A percentile compares a stretch with the other conserved stretches of the same genome.
Conservation (phyloP, 306 rosid genomes). For the Pyrus bretschneideri region DNA sequence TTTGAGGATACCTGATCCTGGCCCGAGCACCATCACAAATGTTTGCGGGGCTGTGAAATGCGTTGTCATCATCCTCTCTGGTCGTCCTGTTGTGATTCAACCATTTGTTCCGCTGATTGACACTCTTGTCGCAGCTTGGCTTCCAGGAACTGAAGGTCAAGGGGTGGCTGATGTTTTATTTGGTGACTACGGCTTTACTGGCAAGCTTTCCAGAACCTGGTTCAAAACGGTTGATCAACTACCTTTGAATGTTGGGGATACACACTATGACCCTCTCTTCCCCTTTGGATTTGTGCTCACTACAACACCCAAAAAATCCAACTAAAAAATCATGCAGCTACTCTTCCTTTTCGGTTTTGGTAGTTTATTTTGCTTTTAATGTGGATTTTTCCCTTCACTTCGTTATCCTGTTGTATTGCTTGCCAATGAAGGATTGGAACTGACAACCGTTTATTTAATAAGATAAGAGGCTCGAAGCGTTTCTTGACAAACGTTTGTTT, state of each 20-base stretch:
- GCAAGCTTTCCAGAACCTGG: conserved; percentile 36
- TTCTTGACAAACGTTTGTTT: too few relatives aligned
- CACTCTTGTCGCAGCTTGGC: conserved; percentile 43
- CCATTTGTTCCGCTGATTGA: conserved; percentile 14
- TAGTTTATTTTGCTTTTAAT: too few relatives aligned
- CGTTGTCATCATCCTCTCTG: conserved; percentile 27
- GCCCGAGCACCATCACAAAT: too few relatives aligned
- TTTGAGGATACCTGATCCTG: too few relatives aligned
- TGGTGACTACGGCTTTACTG: conserved; percentile 33
- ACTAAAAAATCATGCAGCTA: not conserved
- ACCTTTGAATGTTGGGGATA: conserved; percentile 36
- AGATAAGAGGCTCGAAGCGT: too few relatives aligned
- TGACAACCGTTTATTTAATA: too few relatives aligned
- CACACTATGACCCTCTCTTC: conserved; percentile 33
- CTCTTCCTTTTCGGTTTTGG: too few relatives aligned
- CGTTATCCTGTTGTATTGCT: too few relatives aligned
- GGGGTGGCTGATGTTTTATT: conserved; percentile 34
- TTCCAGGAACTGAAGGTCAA: conserved; percentile 40
- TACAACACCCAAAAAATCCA: conserved; percentile 12
- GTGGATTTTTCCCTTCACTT: too few relatives aligned
- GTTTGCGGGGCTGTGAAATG: conserved; percentile 33
- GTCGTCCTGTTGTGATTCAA: conserved; percentile 29
- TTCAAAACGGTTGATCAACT: conserved; percentile 37
- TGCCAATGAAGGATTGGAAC: too few relatives aligned
- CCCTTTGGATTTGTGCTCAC: conserved; percentile 35